Conservation (phyloP, 257 asterid species). For the Fraxinus quadrangulata region DNA sequence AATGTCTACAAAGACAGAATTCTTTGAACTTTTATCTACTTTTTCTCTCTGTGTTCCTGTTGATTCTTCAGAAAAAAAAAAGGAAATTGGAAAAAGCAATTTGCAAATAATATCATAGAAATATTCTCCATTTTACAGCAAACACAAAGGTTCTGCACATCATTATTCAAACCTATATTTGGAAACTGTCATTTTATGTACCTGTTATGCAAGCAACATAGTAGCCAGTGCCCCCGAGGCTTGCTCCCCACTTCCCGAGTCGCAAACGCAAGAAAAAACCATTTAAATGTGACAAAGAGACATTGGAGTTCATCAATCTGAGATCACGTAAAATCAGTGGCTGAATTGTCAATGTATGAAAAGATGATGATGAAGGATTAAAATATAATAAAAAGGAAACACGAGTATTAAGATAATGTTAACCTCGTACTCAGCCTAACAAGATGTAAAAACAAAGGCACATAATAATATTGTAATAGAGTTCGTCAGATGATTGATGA, state of each 20-base stretch:
- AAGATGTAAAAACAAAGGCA: too few species aligned
- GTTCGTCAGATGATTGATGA: too few species aligned
- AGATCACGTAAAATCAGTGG: conserved; percentile 9
- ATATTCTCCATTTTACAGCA: neutral
- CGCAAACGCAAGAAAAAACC: conserved; percentile 75
- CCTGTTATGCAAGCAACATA: conserved; percentile 69
- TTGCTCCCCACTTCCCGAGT: conserved; percentile 51
- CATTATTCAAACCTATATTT: too few species aligned
- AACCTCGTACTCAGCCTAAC: neutral
- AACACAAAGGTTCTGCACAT: neutral
- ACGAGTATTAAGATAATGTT: neutral
- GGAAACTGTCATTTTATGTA: conserved; percentile 10
- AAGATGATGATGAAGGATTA: neutral
- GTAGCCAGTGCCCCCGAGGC: conserved; percentile 56
- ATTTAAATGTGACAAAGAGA: conserved; percentile 39
- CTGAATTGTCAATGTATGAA: conserved; percentile 18
- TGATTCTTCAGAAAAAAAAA: conserved; percentile 5
- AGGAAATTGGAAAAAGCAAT: neutral
- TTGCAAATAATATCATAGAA: neutral
- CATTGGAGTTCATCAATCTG: conserved; percentile 59
- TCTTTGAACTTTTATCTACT: conserved; percentile 31
- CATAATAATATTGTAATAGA: neutral
- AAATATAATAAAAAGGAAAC: neutral
- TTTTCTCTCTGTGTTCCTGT: conserved; percentile 40
- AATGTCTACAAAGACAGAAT: conserved; percentile 51